Conservation (phyloP, 2,329 filamentous ascomycete genomes). For the Conoideocrella luteorostrata region DNA sequence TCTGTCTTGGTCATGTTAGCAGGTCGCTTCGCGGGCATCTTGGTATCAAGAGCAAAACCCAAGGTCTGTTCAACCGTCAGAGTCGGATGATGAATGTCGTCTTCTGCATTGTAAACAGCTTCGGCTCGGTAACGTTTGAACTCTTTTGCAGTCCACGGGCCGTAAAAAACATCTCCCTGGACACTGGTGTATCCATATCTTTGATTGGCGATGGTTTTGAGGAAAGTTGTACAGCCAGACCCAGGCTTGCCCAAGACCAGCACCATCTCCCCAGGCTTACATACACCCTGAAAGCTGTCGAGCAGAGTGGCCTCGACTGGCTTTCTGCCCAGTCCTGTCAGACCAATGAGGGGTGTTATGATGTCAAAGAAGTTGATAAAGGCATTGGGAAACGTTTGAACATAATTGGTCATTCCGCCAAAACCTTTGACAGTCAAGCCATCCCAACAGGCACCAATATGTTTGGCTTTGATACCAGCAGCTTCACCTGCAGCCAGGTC, state of each 20-base stretch:
- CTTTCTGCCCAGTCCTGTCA: conserved; percentile 62
- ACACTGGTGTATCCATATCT: conserved; percentile 49
- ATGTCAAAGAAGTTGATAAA: conserved; percentile 73
- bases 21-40: conserved; percentile 74
- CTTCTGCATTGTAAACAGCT: conserved; percentile 72
- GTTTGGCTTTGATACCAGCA: conserved; percentile 74
- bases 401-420: conserved; percentile 67
- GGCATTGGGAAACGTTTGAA: conserved; percentile 70
- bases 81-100: conserved; percentile 79
- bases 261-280: conserved; percentile 81
- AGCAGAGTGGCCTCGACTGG: conserved; percentile 68
- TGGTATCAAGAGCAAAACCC: conserved; percentile 76
- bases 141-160: conserved; percentile 62
- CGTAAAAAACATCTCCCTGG: conserved; percentile 68
- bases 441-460: conserved; percentile 76
- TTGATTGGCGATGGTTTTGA: conserved; percentile 63
- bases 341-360: conserved; percentile 53
- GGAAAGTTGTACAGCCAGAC: conserved; percentile 63
- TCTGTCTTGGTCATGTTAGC: conserved; percentile 64
- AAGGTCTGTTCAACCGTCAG: conserved; percentile 85
- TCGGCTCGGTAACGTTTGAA: conserved; percentile 75
- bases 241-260: conserved; percentile 75
- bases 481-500: conserved; percentile 64
- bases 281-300: conserved; percentile 62
- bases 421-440: conserved; percentile 68